These are phyloP conservation scores for Lecanoromycetidae sp. DNA, from an alignment of 2,329 filamentous ascomycete species.

Conservation along the genomic window DNA sequence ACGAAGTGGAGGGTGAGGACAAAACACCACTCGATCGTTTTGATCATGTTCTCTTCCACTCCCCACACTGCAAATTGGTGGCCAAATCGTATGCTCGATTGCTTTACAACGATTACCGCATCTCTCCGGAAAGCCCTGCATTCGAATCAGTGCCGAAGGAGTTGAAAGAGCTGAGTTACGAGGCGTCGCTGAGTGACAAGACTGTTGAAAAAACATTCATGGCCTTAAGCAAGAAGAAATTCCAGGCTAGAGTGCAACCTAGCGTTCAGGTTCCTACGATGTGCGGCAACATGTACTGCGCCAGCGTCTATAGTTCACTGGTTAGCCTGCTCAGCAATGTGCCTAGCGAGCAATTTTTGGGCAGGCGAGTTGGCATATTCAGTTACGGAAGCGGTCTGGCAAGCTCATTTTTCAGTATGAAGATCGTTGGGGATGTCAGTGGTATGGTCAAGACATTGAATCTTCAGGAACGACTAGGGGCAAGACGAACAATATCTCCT, in stretches of 20 bases:
- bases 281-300: conserved; percentile 55
- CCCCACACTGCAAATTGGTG: conserved; percentile 78
- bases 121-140: conserved; percentile 51
- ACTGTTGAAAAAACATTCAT: conserved; percentile 79
- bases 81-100: conserved; percentile 74
- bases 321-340: conserved; percentile 51
- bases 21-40: conserved; percentile 61
- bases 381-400: conserved; percentile 70
- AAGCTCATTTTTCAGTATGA: conserved; percentile 57
- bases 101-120: conserved; percentile 74
- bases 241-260: conserved; percentile 63
- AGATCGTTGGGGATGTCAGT: conserved; percentile 56
- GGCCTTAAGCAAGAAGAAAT: conserved; percentile 70
- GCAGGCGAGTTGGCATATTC: conserved; percentile 65
- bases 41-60: conserved; percentile 72
- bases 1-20: conserved; percentile 27
- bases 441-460: conserved; percentile 55
- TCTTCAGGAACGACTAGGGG: conserved; percentile 55
- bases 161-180: conserved; percentile 65
- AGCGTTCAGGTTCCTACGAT: conserved; percentile 64
- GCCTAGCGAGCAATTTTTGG: conserved; percentile 49
- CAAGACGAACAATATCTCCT: conserved; percentile 54
- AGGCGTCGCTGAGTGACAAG: conserved; percentile 69
- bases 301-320: conserved; percentile 47
- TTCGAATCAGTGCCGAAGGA: conserved; percentile 68